phyloP scores from a whole-genome alignment of 768 basidiomycete species.

The Lentinula raphanica region DNA sequence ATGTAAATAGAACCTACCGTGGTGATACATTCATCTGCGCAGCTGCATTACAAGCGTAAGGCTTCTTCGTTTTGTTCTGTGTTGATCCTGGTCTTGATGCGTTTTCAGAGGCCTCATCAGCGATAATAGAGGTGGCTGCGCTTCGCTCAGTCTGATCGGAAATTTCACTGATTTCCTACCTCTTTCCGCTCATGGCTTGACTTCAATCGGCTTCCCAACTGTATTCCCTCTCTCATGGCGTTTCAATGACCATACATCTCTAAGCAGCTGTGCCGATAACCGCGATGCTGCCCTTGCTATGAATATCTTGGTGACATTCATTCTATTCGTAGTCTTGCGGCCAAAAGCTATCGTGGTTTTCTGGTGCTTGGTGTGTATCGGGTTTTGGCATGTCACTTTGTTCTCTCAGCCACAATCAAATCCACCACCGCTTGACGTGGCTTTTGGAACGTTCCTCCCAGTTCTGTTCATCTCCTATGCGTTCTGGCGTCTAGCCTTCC shows the following conservation, averaged over 20 bases:
- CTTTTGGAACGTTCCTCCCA: slow-evolving; percentile 75
- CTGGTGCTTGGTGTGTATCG: slow-evolving; percentile 78
- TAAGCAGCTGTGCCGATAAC: slow-evolving; percentile 66
- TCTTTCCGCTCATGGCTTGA: slow-evolving; percentile 52
- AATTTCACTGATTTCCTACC: slow-evolving; percentile 70
- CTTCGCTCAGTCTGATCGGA: slow-evolving; percentile 58
- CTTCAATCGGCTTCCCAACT: slow-evolving; percentile 69
- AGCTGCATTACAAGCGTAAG: slow-evolving; percentile 76
- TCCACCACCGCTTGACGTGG: slow-evolving; percentile 67
- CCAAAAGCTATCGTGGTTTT: slow-evolving; percentile 63
- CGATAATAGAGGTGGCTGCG: slow-evolving; percentile 72
- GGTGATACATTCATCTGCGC: slow-evolving; percentile 84
- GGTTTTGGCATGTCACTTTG: slow-evolving; percentile 75
- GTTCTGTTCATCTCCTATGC: slow-evolving; percentile 71
- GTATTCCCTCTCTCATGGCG: slow-evolving; percentile 69
- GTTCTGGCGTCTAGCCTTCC: slow-evolving; percentile 73
- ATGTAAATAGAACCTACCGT: slow-evolving; percentile 64
- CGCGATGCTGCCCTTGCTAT: slow-evolving; percentile 66
- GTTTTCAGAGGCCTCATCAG: slow-evolving; percentile 55
- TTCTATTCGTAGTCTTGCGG: slow-evolving; percentile 68
- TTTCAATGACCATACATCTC: slow-evolving; percentile 41
- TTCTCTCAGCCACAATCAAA: slow-evolving; percentile 68
- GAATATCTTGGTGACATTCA: slow-evolving; percentile 62
- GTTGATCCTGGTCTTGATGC: not conserved
- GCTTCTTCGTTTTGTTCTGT: slow-evolving; percentile 14